phyloP scores from a whole-genome alignment of 2,329 filamentous ascomycete genomes.

The Eutypella sp. region DNA sequence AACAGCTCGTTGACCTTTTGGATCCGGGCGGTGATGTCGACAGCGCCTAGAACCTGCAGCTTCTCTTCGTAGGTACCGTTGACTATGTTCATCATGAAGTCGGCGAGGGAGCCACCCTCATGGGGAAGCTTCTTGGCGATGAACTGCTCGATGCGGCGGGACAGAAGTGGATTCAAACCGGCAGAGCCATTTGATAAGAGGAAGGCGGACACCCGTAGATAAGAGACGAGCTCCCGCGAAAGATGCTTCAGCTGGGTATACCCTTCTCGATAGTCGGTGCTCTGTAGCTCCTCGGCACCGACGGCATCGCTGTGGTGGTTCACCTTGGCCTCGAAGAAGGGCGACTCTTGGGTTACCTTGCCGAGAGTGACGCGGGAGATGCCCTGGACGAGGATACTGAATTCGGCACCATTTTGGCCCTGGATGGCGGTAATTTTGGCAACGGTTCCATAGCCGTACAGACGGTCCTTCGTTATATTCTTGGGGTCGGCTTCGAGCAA shows the following conservation, averaged over 20 bases:
- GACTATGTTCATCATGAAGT: slow-evolving; percentile 94
- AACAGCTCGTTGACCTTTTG: slow-evolving; percentile 79
- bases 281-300: slow-evolving; percentile 17
- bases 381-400: slow-evolving; percentile 83
- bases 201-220: slow-evolving; percentile 80
- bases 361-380: slow-evolving; percentile 71
- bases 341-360: slow-evolving; percentile 68
- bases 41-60: slow-evolving; percentile 74
- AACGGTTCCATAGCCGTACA: slow-evolving; percentile 79
- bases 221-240: slow-evolving; percentile 78
- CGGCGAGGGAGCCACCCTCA: slow-evolving; percentile 81
- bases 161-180: slow-evolving; percentile 75
- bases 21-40: slow-evolving; percentile 73
- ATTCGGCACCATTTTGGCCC: slow-evolving; percentile 68
- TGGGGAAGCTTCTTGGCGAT: slow-evolving; percentile 76
- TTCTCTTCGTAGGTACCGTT: slow-evolving; percentile 89
- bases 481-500: slow-evolving; percentile 50
- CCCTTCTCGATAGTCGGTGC: slow-evolving; percentile 44
- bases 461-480: slow-evolving; percentile 61
- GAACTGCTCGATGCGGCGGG: slow-evolving; percentile 78
- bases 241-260: slow-evolving; percentile 80
- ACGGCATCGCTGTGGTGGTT: slow-evolving; percentile 29
- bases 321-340: slow-evolving; percentile 82
- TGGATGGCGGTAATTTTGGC: slow-evolving; percentile 76
- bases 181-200: slow-evolving; percentile 62